Evolutionary conservation across 2,329 filamentous ascomycete genomes (phyloP), one percentile per base, ranked within the genome.

Genomic region (Neonectria sp.): DNA sequence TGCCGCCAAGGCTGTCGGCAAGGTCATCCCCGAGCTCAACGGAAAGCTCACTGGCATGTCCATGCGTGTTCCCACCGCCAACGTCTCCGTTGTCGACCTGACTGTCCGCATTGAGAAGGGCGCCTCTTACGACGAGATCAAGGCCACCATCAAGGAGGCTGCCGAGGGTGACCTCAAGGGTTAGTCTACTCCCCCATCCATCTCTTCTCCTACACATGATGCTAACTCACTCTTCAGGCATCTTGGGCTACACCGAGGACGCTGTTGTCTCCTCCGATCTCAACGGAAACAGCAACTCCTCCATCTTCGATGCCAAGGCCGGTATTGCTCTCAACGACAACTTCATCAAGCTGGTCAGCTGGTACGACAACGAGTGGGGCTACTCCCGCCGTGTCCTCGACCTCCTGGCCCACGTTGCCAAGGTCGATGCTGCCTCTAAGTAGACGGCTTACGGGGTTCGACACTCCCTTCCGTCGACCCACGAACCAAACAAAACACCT

Each of bases 341-440:
- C 92, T 98, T 98, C 84, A 91, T 97, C 90, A 99, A 99, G 93
- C 90, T 99, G 71, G 93, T 98, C 83, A 92, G 92, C 79, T 98
- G 95, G 96, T 97, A 97, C 87, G 95, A 97, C 90, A 98, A 98
- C 90, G 95, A 98, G 91, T 98, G 95, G 95, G 96, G 95, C 81
- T 98, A 99, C 93, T 97, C 93, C 85, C 95, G 95, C 88, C 96
- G 93, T 91, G 93, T 95, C 79, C 87, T 95, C 77, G 93, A 96
- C 86, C 92, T 96, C 79, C 82, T 90, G 82, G 87, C 88, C 85
- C 92, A 95, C 88, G 89, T 95, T 79, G 87, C 92, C 84, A 93
- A 93, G 89, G 91, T 92, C 73, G 93, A 95, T 79, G 88, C 81
- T 79, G 88, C 81, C 79, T 80, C 82, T 81, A 85, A 88, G 77